Conservation (phyloP, 345 rosid species). For the Murraya paniculata region DNA sequence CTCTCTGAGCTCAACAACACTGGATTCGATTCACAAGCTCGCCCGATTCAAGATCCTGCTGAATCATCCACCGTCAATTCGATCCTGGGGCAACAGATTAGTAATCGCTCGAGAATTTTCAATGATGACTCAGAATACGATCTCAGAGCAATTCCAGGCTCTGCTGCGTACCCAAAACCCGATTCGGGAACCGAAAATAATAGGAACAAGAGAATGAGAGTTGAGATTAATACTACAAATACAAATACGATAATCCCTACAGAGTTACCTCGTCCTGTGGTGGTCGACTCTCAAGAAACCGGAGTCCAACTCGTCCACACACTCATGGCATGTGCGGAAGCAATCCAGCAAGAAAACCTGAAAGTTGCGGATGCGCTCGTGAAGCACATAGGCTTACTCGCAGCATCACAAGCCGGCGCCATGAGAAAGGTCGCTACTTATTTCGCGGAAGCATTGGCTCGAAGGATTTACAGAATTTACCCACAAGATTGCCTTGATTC, state of each 20-base stretch:
- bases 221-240: no score
- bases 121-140: conserved; percentile 64
- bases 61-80: conserved; percentile 29
- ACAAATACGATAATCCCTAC: background rate
- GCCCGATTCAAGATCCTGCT: conserved; percentile 22
- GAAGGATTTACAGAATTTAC: conserved; percentile 62
- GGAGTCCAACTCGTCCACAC: conserved; percentile 88
- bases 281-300: conserved; percentile 77
- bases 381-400: conserved; percentile 69
- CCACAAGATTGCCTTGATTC: conserved; percentile 45
- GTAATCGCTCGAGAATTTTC: conserved; percentile 13
- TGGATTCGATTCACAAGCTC: conserved; percentile 17
- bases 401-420: conserved; percentile 73
- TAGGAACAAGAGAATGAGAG: conserved; percentile 46
- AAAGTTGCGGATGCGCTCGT: conserved; percentile 74
- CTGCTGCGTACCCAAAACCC: conserved; percentile 45
- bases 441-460: conserved; percentile 80
- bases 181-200: conserved; percentile 21
- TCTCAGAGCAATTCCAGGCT: conserved; percentile 76
- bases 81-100: conserved; percentile 4
- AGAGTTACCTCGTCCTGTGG: conserved; percentile 59
- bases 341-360: conserved; percentile 62
- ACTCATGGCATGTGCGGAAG: conserved; percentile 82
- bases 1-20: conserved; percentile 49
- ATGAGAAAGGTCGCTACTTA: conserved; percentile 94